Evolutionary conservation across 805 yeast genomes (phyloP), one percentile per base, ranked within the genome.

Genomic region (Komagataella pastoris): DNA sequence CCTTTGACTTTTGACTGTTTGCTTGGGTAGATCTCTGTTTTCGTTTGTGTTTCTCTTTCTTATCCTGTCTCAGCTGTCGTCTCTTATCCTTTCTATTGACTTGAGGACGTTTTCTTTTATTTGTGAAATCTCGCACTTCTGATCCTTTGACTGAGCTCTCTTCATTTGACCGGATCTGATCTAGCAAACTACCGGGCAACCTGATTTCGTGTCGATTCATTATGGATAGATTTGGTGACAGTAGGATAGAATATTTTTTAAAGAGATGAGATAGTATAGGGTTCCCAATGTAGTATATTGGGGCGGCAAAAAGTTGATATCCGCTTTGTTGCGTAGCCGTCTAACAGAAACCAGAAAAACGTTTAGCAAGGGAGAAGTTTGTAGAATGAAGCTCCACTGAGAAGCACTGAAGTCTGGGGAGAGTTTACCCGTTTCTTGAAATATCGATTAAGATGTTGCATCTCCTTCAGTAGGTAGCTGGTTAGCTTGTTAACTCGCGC

Each of bases 111-210:
- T 62, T 58, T 55, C 67, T 51, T 50, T 55, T 44, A 55, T 53
- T 24, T 57, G 54, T n/a, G 52, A 54, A 54, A 51, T 67, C 64
- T 47, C 68, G 56, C 44, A 57, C 61, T 52, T 68, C 71, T 19
- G 55, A 50, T n/a, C 55, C 68, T 50, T 72, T 71, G 12, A 59
- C 64, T 12, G 69, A 68, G 23, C 58, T 60, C 21, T 66, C 69
- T 8, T 61, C 70, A 10, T 59, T 65, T 17, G 60, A 61, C 44
- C 68, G 60, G 48, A 74, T 71, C 55, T 65, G 69, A 51, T 74
- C 77, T 40, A 74, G 58, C 47, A 74, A 56, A 23, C 60, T 64
- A 14, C 74, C 74, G 1, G 78, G 78, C 48, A 74, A 64, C 47
- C 67, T 65, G 47, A 72, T 68, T n/a, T 65, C 65, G 49, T 64